Conservation (phyloP, 345 rosid genomes). For the Boechera stricta region DNA sequence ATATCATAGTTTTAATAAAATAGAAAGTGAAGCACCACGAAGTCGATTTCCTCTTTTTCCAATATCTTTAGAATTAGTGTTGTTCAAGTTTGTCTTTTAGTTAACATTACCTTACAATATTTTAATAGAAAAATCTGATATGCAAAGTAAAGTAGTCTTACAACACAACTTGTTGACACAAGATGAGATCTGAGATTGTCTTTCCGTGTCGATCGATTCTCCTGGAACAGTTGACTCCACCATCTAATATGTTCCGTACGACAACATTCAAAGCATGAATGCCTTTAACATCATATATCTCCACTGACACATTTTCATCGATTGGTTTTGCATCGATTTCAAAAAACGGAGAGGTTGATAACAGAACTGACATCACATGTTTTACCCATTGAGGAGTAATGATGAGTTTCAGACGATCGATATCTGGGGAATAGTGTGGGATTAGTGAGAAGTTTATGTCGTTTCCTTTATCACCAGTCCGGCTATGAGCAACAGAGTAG, state of each 20-base stretch:
- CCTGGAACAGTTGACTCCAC: slow-evolving; percentile 90
- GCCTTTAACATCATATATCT: slow-evolving; percentile 77
- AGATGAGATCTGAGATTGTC: slow-evolving; percentile 75
- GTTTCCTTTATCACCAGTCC: slow-evolving; percentile 91
- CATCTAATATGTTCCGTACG: slow-evolving; percentile 80
- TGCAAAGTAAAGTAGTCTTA: slow-evolving; percentile 39
- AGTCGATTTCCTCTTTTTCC: slow-evolving; percentile 28
- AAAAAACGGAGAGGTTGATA: slow-evolving; percentile 53
- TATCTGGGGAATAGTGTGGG: slow-evolving; percentile 67
- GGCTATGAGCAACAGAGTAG: slow-evolving; percentile 70
- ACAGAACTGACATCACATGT: slow-evolving; percentile 61
- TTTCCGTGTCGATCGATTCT: slow-evolving; percentile 92
- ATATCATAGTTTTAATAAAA: neutral
- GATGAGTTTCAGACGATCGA: slow-evolving; percentile 62
- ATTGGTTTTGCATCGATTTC: slow-evolving; percentile 48
- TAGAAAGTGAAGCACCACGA: slow-evolving; percentile 43
- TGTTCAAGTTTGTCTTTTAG: slow-evolving; percentile 17
- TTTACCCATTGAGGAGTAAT: slow-evolving; percentile 80
- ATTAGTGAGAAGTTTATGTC: slow-evolving; percentile 83
- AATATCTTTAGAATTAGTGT: slow-evolving; percentile 3
- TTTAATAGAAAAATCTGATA: neutral
- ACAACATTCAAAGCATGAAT: slow-evolving; percentile 74
- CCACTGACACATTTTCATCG: slow-evolving; percentile 57
- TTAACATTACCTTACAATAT: slow-evolving; percentile 5
- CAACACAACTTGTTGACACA: slow-evolving; percentile 66